These are phyloP conservation scores for Thelephora terrestris DNA, from an alignment of 1,284 basidiomycete species.

Conservation along the genomic window DNA sequence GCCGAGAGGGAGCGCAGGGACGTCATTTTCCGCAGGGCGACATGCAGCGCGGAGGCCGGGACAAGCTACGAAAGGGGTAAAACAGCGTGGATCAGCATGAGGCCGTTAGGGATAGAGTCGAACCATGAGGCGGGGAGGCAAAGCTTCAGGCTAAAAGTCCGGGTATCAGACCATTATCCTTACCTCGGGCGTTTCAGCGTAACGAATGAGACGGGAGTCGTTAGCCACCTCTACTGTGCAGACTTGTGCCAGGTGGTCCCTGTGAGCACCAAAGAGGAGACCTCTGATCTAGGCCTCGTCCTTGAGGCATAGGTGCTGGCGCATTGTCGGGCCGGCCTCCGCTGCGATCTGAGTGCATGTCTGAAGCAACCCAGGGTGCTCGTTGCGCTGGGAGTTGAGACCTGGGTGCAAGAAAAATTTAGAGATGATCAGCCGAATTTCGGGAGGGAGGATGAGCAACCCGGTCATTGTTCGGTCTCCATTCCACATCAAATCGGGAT, in stretches of 20 bases:
- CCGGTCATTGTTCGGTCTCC: too few species aligned
- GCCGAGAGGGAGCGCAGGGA: constrained; percentile 26
- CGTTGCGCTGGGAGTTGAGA: constrained; percentile 25
- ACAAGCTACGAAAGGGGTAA: constrained; percentile 6
- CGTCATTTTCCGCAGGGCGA: constrained; percentile 23
- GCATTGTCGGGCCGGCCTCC: constrained; percentile 22
- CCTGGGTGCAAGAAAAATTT: constrained; percentile 19
- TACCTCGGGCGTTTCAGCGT: background rate
- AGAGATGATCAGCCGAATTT: constrained; percentile 29
- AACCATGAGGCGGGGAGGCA: background rate
- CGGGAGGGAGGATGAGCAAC: constrained; percentile 25
- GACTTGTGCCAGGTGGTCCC: constrained; percentile 16
- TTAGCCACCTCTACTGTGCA: constrained; percentile 31
- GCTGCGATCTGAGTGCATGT: constrained; percentile 22
- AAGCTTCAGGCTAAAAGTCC: background rate
- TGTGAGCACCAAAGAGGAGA: constrained; percentile 17
- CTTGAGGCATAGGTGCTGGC: constrained; percentile 27
- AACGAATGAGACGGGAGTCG: constrained; percentile 25
- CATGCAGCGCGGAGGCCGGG: constrained; percentile 26
- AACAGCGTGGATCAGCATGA: background rate
- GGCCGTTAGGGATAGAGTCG: background rate
- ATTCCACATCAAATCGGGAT: too few species aligned
- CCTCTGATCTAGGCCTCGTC: constrained; percentile 29
- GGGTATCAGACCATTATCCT: background rate
- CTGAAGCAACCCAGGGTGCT: constrained; percentile 24